Conservation (phyloP, 441 rosid species). For the Monsonia emarginata region DNA sequence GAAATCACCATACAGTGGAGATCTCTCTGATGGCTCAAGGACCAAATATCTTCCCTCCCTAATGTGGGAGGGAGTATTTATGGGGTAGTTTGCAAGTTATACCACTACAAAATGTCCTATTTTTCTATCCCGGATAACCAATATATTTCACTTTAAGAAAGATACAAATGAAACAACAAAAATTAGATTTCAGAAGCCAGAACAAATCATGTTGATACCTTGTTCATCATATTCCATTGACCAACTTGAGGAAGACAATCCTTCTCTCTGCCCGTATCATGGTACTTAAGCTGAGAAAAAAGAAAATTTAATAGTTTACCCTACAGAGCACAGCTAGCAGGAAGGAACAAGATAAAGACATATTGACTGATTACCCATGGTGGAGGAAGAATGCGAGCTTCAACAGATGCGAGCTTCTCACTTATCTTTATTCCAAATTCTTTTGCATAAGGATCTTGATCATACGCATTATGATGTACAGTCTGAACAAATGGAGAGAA, state of each 20-base stretch:
- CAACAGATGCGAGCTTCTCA: constrained; percentile 77
- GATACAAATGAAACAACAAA: too few relatives aligned
- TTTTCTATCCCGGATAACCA: too few relatives aligned
- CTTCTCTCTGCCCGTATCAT: constrained; percentile 88
- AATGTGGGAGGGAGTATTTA: too few relatives aligned
- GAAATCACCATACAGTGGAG: too few relatives aligned
- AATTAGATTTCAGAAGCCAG: too few relatives aligned
- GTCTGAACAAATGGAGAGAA: constrained; percentile 34
- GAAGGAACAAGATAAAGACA: not conserved
- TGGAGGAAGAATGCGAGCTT: constrained; percentile 93
- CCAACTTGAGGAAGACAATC: constrained; percentile 95
- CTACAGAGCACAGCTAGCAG: not conserved
- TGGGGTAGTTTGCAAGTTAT: too few relatives aligned
- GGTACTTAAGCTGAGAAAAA: constrained; percentile 66
- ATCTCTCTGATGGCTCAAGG: too few relatives aligned
- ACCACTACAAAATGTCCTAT: too few relatives aligned
- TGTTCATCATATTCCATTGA: constrained; percentile 99
- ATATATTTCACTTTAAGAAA: too few relatives aligned
- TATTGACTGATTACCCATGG: constrained; percentile 70
- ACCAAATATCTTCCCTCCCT: too few relatives aligned
- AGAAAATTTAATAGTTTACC: not conserved
- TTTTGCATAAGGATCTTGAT: constrained; percentile 87
- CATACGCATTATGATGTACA: constrained; percentile 70
- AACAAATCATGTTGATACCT: constrained; percentile 29
- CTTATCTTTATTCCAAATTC: constrained; percentile 86